Evolutionary conservation across 768 basidiomycete genomes (phyloP).

Genomic region (Lactifluus piperatus): DNA sequence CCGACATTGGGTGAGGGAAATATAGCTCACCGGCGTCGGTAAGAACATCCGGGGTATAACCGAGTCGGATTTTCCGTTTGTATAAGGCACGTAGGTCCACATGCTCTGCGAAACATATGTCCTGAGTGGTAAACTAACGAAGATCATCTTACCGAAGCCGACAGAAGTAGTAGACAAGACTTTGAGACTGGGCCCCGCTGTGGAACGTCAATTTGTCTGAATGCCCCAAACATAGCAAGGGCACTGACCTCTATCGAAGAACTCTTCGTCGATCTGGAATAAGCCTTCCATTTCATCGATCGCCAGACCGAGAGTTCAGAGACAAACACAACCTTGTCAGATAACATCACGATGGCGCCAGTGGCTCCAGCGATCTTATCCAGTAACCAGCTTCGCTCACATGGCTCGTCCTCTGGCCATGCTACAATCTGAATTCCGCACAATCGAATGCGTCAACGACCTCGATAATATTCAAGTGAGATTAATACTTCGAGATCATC

Average conservation of each 20-base stretch:
- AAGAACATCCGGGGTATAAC: slow-evolving; percentile 90
- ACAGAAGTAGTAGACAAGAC: slow-evolving; percentile 94
- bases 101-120: slow-evolving; percentile 53
- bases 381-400: slow-evolving; percentile 62
- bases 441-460: background rate
- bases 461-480: background rate
- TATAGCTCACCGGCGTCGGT: slow-evolving; percentile 68
- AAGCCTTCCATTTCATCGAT: slow-evolving; percentile 1
- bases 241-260: slow-evolving; percentile 46
- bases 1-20: background rate
- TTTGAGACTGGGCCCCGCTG: slow-evolving; percentile 66
- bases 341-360: slow-evolving; percentile 51
- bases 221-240: background rate
- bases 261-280: slow-evolving; percentile 59
- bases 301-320: slow-evolving; percentile 3
- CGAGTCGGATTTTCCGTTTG: slow-evolving; percentile 58
- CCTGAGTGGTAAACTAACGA: background rate
- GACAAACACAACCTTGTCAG: slow-evolving; percentile 50
- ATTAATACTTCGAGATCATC: slow-evolving; percentile 43
- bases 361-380: slow-evolving; percentile 57
- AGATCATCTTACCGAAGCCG: slow-evolving; percentile 54
- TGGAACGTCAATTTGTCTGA: background rate
- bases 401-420: slow-evolving; percentile 47
- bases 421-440: slow-evolving; percentile 32
- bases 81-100: slow-evolving; percentile 54